phyloP scores from a whole-genome alignment of 805 yeast genomes.

The Kregervanrija pseudodelftensis region DNA sequence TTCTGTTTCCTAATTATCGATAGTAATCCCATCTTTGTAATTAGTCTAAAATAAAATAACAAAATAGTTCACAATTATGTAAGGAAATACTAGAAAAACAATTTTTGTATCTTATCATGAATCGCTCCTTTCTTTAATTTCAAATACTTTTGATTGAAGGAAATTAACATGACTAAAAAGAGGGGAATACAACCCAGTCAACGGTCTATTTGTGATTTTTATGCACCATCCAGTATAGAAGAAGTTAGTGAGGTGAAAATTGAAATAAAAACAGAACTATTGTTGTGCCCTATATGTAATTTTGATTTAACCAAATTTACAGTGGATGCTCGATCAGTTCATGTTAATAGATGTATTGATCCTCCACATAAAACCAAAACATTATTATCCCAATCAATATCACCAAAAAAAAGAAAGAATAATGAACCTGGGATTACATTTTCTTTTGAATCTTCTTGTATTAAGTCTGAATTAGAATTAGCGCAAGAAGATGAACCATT shows the following conservation, averaged over 20 bases:
- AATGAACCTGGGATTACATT: neutral
- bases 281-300: constrained; percentile 48
- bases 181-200: too few relatives aligned
- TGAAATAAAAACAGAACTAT: constrained; percentile 10
- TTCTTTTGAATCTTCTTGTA: too few relatives aligned
- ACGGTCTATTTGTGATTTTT: too few relatives aligned
- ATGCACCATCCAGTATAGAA: neutral
- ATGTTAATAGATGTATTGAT: constrained; percentile 48
- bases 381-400: too few relatives aligned
- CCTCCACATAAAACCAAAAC: constrained; percentile 6
- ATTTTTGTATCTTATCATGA: too few relatives aligned
- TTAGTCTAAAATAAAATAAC: too few relatives aligned
- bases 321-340: constrained; percentile 39
- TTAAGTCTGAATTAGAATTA: too few relatives aligned
- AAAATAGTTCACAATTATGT: too few relatives aligned
- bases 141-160: neutral
- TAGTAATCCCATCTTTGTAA: constrained; percentile 61
- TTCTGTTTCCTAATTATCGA: constrained; percentile 78
- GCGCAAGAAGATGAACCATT: too few relatives aligned
- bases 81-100: too few relatives aligned
- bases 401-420: neutral
- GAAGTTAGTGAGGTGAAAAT: constrained; percentile 9
- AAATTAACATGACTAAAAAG: too few relatives aligned
- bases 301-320: constrained; percentile 31
- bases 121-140: neutral